Evolutionary conservation across 257 asterid species (phyloP), one percentile per base, ranked within the genome.

Genomic region (Plantago elongata): DNA sequence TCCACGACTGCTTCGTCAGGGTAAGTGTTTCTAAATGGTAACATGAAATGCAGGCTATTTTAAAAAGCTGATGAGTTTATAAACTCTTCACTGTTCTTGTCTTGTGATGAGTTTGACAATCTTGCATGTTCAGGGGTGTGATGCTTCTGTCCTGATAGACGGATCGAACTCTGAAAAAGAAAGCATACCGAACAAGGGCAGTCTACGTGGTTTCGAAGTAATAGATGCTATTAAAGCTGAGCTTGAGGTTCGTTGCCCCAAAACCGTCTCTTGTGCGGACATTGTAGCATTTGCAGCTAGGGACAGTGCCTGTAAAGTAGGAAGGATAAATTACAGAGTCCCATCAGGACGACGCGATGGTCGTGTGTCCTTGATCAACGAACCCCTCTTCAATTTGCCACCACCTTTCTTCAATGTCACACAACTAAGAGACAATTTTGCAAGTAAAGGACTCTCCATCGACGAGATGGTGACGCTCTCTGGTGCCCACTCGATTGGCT

Each of bases 1-100:
- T 87, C 68, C 95, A 84, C 47, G 95, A 87, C 62, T 87, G 95
- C 68, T 87, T 87, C 51, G 84, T 87, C 45, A 56, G 86, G 87
- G 95, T 86, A 81, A 12, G 57, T 65, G 58, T 11, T 5, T 22
- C 9, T 52, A 16, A 27, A 52, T 52, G 3, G n/a, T 29, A 7
- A 29, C 57, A 52, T 15, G 8, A 3, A 3, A 48, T 13, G 9
- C 18, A 61, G 11, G 40, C 5, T 4, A 34, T 34, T 34, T 1
- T 3, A 34, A 1, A 22, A 22, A 22, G 27, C 27, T 22, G 27
- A 22, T 22, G 27, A 22, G 27, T 22, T 22, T 22, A 22, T 22
- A 22, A 2, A 22, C 27, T 22, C 27, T 22, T 22, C 27, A 22
- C 2, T 46, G 38, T 46, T 45, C 11, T 27, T n/a, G 34, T 34